Evolutionary conservation across 768 basidiomycete genomes (phyloP).

Genomic region (Tylopilus subfusipes): DNA sequence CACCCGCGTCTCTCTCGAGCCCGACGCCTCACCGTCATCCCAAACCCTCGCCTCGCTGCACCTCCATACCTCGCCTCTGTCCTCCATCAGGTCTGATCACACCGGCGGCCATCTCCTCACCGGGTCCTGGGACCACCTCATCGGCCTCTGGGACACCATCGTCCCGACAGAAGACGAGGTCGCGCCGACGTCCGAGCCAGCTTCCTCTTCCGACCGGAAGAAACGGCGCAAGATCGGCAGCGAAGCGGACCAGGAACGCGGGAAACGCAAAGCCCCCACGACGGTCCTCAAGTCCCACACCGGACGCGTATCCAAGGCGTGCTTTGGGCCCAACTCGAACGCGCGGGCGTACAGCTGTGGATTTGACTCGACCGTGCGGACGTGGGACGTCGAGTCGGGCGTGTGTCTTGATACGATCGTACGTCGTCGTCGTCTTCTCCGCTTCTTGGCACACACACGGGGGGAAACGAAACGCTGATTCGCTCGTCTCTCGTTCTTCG

Average conservation of each 20-base stretch:
- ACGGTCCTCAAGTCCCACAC: slow-evolving; percentile 81
- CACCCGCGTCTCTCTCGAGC: slow-evolving; percentile 25
- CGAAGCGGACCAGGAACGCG: slow-evolving; percentile 29
- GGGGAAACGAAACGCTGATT: not conserved
- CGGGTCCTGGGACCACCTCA: slow-evolving; percentile 80
- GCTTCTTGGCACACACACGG: not conserved
- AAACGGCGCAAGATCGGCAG: slow-evolving; percentile 57
- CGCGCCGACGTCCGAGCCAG: slow-evolving; percentile 6
- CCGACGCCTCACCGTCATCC: slow-evolving; percentile 2
- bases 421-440: not conserved
- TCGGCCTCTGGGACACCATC: slow-evolving; percentile 75
- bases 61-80: slow-evolving; percentile 78
- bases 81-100: slow-evolving; percentile 58
- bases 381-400: slow-evolving; percentile 83
- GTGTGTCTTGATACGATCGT: slow-evolving; percentile 71
- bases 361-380: slow-evolving; percentile 85
- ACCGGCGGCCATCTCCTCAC: slow-evolving; percentile 69
- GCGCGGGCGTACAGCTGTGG: slow-evolving; percentile 69
- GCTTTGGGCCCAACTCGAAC: slow-evolving; percentile 45
- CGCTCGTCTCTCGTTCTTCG: not conserved
- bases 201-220: slow-evolving; percentile 36
- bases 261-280: slow-evolving; percentile 63
- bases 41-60: slow-evolving; percentile 59
- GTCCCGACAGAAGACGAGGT: slow-evolving; percentile 67
- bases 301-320: slow-evolving; percentile 70